Evolutionary conservation across 176 grass and related monocot species (phyloP).

Genomic region (Oryza rufipogon): DNA sequence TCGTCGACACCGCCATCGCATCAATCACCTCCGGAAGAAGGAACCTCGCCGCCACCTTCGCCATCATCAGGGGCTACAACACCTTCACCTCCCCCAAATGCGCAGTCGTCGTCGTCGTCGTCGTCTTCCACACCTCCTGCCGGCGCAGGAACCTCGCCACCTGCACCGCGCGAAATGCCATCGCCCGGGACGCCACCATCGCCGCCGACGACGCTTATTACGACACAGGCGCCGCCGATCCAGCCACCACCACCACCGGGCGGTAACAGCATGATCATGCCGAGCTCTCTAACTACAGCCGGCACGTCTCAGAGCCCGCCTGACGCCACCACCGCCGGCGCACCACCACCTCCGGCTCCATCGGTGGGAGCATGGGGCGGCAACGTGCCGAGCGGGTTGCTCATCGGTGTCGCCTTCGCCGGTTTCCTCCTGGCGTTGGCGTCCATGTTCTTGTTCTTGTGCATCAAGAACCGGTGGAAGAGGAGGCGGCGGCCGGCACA

Average conservation of each 20-base stretch:
- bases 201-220: neutral
- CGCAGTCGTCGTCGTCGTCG: neutral
- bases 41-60: slow-evolving; percentile 17
- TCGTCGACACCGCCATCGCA: neutral
- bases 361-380: neutral
- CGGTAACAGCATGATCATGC: slow-evolving; percentile 32
- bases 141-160: neutral
- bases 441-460: slow-evolving; percentile 34
- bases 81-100: neutral
- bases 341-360: neutral
- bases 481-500: slow-evolving; percentile 13
- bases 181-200: neutral
- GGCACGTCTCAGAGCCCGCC: slow-evolving; percentile 7
- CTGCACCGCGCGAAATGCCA: neutral
- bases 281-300: neutral
- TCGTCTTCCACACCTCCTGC: neutral
- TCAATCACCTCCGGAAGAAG: slow-evolving; percentile 1
- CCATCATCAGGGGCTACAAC: neutral
- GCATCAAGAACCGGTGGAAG: slow-evolving; percentile 25
- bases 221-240: neutral
- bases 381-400: slow-evolving; percentile 13
- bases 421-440: slow-evolving; percentile 45
- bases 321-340: neutral
- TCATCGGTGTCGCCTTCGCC: slow-evolving; percentile 49
- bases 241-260: slow-evolving; percentile 14